Evolutionary conservation across 2,329 filamentous ascomycete genomes (phyloP).

Genomic region (Xylaria hypoxylon): DNA sequence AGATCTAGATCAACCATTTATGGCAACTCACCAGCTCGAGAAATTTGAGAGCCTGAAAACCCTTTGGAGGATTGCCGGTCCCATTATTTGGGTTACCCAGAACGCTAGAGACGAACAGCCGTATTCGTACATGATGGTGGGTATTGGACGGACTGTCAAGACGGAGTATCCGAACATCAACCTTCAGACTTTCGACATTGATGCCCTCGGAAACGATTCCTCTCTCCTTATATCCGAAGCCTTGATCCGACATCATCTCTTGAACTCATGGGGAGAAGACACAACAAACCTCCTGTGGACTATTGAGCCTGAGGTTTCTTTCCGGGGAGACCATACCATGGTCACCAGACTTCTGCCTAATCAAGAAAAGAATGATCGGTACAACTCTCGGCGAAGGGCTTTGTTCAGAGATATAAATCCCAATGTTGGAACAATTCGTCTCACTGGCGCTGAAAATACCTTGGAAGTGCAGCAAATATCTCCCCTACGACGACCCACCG

Average conservation of each 20-base stretch:
- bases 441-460: not conserved
- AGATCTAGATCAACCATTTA: slow-evolving; percentile 47
- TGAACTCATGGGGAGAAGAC: slow-evolving; percentile 8
- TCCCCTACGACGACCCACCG: slow-evolving; percentile 5
- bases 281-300: slow-evolving; percentile 19
- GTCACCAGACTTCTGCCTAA: slow-evolving; percentile 13
- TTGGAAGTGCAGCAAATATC: slow-evolving; percentile 8
- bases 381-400: slow-evolving; percentile 16
- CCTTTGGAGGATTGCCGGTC: not conserved
- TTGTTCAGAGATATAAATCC: not conserved
- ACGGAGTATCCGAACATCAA: slow-evolving; percentile 17
- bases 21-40: slow-evolving; percentile 38
- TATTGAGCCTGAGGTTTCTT: slow-evolving; percentile 17
- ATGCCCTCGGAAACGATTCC: not conserved
- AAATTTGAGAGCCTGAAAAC: slow-evolving; percentile 25
- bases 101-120: slow-evolving; percentile 13
- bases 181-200: slow-evolving; percentile 25
- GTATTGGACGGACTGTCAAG: slow-evolving; percentile 17
- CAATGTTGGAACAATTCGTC: not conserved
- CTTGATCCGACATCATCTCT: slow-evolving; percentile 14
- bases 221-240: slow-evolving; percentile 4
- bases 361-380: slow-evolving; percentile 20
- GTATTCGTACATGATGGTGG: slow-evolving; percentile 18
- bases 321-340: not conserved
- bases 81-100: slow-evolving; percentile 27